Base-by-base conservation (phyloP, 179 eudicot species). In the Drosera spatulata region DNA sequence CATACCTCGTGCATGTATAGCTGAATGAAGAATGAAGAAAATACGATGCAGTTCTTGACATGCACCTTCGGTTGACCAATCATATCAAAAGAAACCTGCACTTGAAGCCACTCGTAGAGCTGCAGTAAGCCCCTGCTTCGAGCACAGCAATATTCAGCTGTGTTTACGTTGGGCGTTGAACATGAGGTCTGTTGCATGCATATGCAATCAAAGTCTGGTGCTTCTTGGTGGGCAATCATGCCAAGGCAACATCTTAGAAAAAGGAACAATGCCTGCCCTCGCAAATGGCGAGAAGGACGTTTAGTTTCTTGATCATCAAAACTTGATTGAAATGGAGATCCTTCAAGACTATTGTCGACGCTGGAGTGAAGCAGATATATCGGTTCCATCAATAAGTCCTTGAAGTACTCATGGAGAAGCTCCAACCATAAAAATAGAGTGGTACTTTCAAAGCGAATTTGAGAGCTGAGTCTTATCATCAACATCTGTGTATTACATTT, bases 1-100 rank as follows among this genome's bases (percentile, higher is more conserved):
- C 55, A 51, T 7, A 91, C 97, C 97, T 93, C 95, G 14, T 81
- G 78, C 65, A 82, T 79, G 64, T 73, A 93, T 60, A 93, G 75
- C 77, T 63, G 75, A 68, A 93, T 69, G 69, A 93, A 80, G 64
- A 89, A 80, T 53, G 73, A 66, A 54, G 82, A 76, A 54, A 93
- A 93, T 50, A 50, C 69, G 53, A 74, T 63, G 69, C 90, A 89
- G 46, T 63, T 70, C 47, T 69, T 71, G 12, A 55, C 59, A 71
- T 79, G 73, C 55, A 54, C 58, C 49, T 75, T 75, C 41, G 59
- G 33, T 58, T 67, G 71, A 15, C 61, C 63, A 40, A 66, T 48
- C 43, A 60, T 71, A 61, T 69, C 64, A 10, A 55, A 66, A 50
- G 86, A 76, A 67, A 80, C 66, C 46, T 79, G 87, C 37, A 55